Percentiles rank a stretch among this genome's conserved stretches.
Conservation (phyloP, 768 basidiomycete genomes). For the Botryobasidium botryosum region DNA sequence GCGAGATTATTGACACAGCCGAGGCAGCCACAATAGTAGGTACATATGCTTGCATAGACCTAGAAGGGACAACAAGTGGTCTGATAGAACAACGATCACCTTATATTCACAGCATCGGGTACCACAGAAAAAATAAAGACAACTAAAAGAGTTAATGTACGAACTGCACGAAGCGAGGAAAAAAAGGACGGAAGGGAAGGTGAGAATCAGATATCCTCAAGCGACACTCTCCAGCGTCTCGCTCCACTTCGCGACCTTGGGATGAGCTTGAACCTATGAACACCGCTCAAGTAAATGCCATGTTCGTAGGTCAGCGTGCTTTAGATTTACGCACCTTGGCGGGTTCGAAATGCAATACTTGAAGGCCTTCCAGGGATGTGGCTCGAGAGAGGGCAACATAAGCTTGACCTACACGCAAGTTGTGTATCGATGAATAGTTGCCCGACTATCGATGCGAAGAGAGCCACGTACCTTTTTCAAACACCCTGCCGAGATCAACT, state of each 20-base stretch:
- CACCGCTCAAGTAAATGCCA: not conserved
- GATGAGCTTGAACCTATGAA: conserved; percentile 48
- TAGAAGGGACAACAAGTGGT: too few species aligned
- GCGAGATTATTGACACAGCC: too few species aligned
- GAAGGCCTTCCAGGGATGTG: conserved; percentile 67
- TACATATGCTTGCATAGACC: too few species aligned
- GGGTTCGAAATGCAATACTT: conserved; percentile 65
- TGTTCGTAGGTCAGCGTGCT: not conserved
- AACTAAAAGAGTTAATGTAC: too few species aligned
- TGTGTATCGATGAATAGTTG: not conserved
- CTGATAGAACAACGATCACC: too few species aligned
- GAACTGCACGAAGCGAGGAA: too few species aligned
- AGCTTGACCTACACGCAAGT: conserved; percentile 47
- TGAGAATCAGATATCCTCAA: too few species aligned
- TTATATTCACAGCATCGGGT: too few species aligned
- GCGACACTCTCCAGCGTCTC: conserved; percentile 41
- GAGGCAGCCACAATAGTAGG: too few species aligned
- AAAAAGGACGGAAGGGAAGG: too few species aligned
- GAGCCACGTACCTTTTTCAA: conserved; percentile 59
- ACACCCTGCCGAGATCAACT: conserved; percentile 83
- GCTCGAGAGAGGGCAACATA: conserved; percentile 84
- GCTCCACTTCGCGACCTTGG: conserved; percentile 58
- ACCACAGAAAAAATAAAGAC: too few species aligned
- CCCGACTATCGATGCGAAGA: not conserved
- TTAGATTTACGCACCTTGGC: conserved; percentile 34